Base-by-base conservation (phyloP, 306 rosid genomes). In the Cucumis hystrix region DNA sequence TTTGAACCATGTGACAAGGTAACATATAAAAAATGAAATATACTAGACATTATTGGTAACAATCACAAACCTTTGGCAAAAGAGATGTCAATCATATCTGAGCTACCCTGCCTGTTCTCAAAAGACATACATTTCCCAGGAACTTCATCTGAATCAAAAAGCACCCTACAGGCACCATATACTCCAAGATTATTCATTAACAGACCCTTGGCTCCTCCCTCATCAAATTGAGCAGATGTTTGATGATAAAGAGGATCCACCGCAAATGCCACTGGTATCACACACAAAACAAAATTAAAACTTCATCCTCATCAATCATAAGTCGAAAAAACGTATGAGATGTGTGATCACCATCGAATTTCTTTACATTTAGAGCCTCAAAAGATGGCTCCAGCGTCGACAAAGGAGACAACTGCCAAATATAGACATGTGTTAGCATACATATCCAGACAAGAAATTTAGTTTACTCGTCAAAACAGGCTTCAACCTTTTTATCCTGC, bases 141-240 rank as follows among this genome's bases (percentile, higher is more conserved):
- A 21, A 95, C 89, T 79, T 95, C 97, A 28, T 70, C 86, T 55
- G 99, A 92, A 86, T 95, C 99, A 83, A 95, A 92, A 76, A 92
- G 97, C 77, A 95, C 87, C 81, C 87, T 88, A 86, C 99, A 92
- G 70, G 86, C 88, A 82, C 95, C 93, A 82, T 87, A 95, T 14
- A 95, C 88, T 60, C 99, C 91, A 14, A 95, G 97, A 86, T 95
- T 95, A 78, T 89, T 95, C 97, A 95, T 86, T 73, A 92, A 83
- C 72, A 92, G 93, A 83, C 97, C 99, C 89, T 84, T 89, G 64
- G 99, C 99, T 82, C 99, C 99, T 43, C 99, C 99, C 90, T 95
- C 99, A 55, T 95, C 97, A 74, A 95, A 95, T 83, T 92, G 93
- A 74, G 97, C 96, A 12, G 99, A 88, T 51, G 99, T 92, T 83